Evolutionary conservation across 1,139 yeast species (phyloP).

Genomic region (Dujonia santamariae): DNA sequence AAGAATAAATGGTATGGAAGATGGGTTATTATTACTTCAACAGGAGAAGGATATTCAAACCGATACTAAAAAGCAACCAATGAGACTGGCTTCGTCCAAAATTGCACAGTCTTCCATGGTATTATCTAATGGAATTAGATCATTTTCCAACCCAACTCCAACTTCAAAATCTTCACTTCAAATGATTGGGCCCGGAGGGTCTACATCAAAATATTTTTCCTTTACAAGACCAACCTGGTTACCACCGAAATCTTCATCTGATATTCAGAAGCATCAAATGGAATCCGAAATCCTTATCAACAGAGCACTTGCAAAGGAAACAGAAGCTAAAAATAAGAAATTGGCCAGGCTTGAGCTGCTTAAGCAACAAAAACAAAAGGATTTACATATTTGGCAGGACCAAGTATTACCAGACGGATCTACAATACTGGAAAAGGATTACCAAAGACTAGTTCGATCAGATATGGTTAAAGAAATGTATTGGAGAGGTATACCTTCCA

Average conservation of each 20-base stretch:
- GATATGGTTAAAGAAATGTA: conserved; percentile 45
- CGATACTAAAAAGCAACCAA: neutral
- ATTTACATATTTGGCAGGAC: conserved; percentile 42
- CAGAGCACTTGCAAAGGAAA: conserved; percentile 43
- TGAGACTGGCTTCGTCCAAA: neutral
- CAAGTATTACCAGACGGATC: conserved; percentile 33
- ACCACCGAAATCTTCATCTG: conserved; percentile 62
- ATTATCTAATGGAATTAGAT: neutral
- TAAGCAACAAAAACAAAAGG: conserved; percentile 28
- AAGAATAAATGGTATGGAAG: conserved; percentile 15
- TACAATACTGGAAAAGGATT: conserved; percentile 14
- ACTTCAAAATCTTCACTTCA: conserved; percentile 10
- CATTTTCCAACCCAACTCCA: conserved; percentile 6
- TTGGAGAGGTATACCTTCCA: conserved; percentile 67
- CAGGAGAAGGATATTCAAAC: neutral
- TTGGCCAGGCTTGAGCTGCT: conserved; percentile 23
- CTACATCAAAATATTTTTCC: conserved; percentile 28
- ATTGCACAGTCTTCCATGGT: neutral
- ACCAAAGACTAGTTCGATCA: conserved; percentile 27
- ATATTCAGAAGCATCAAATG: conserved; percentile 51
- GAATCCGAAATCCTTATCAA: conserved; percentile 53
- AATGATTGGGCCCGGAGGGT: conserved; percentile 2
- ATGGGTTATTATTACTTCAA: neutral
- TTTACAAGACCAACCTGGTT: conserved; percentile 63
- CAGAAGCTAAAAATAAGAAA: conserved; percentile 28